phyloP scores from a whole-genome alignment of 2,329 filamentous ascomycete species.

The Penicillium glabrum region DNA sequence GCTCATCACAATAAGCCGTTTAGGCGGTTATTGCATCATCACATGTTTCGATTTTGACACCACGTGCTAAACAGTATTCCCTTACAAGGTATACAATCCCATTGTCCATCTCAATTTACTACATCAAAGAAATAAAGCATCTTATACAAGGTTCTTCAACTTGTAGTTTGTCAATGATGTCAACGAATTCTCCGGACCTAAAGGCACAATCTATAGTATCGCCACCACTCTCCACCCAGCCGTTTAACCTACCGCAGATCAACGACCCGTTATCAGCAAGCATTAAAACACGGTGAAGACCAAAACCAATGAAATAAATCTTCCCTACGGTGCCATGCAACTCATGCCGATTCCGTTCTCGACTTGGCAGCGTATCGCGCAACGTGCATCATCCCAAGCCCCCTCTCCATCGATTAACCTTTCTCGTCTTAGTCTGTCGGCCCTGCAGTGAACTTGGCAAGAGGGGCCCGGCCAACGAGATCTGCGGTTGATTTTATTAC shows the following conservation, averaged over 20 bases:
- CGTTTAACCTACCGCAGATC: background rate
- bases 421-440: constrained; percentile 21
- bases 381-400: background rate
- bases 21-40: no score
- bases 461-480: background rate
- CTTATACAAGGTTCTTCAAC: background rate
- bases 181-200: background rate
- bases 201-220: background rate
- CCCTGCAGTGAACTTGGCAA: background rate
- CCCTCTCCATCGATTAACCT: constrained; percentile 15
- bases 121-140: no score
- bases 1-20: no score
- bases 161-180: background rate
- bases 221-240: background rate
- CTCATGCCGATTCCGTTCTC: background rate
- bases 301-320: background rate
- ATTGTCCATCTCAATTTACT: no score
- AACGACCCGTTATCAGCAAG: background rate
- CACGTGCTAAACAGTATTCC: no score
- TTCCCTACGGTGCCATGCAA: background rate
- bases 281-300: background rate
- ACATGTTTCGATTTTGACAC: no score
- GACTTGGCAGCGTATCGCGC: background rate
- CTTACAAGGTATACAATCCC: no score
- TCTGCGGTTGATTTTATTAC: background rate